These are phyloP conservation scores for Lithocarpus polystachyus DNA, from an alignment of 306 rosid genomes.

Conservation along the genomic window DNA sequence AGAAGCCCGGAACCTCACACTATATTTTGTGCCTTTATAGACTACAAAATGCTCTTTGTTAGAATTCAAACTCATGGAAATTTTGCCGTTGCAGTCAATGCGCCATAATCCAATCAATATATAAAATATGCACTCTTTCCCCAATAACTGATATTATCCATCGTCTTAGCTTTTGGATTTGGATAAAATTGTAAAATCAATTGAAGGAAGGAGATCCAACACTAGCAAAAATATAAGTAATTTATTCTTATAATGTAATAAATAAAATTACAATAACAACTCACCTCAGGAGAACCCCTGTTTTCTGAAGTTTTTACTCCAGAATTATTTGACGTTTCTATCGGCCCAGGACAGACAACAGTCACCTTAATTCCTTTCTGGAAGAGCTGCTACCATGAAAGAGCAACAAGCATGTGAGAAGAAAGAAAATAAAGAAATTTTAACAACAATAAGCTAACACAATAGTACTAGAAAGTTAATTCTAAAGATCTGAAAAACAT, in stretches of 20 bases:
- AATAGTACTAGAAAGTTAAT: neutral
- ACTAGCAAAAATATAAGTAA: neutral
- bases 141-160: neutral
- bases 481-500: neutral
- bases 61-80: neutral
- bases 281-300: constrained; percentile 63
- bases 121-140: neutral
- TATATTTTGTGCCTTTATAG: neutral
- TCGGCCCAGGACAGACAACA: constrained; percentile 93
- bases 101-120: neutral
- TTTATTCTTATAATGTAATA: neutral
- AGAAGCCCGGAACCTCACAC: neutral
- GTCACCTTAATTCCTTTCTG: constrained; percentile 83
- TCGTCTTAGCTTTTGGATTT: neutral
- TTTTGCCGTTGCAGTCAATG: neutral
- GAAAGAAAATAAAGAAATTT: neutral
- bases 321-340: constrained; percentile 57
- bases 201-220: neutral
- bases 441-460: neutral
- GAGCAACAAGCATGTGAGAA: constrained; percentile 6
- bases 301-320: constrained; percentile 30
- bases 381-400: constrained; percentile 53
- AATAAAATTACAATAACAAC: constrained; percentile 18
- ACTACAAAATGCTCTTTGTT: neutral
- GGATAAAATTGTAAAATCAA: neutral